Evolutionary conservation across 106 monocot species (phyloP), one percentile per base, ranked within the genome.

Genomic region (Acorus calamus): DNA sequence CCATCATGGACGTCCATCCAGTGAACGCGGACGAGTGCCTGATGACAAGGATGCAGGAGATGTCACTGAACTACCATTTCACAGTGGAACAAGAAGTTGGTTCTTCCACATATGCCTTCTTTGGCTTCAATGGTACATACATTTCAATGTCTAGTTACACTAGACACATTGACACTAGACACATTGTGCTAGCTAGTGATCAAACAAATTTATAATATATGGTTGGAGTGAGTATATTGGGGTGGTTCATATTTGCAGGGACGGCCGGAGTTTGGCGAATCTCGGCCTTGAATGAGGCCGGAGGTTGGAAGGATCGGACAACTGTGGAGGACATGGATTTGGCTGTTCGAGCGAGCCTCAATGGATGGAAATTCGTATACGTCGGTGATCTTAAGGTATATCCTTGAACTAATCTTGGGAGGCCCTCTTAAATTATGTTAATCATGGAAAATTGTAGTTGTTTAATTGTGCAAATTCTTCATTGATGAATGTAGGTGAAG

Each of bases 11-110:
- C 28, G 28, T 28, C 28, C 28, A 28, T 28, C 28, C 28, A 28
- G 28, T 28, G 28, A 28, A 28, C 28, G 28, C 28, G 28, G 28
- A 28, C 28, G 28, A 28, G 28, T 28, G 28, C 28, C 28, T 28
- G 28, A 28, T 28, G 28, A 28, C 74, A 47, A 74, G 74, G 68
- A 74, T 74, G 10, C 74, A 74, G 44, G 74, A 74, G 68, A 74
- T 74, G 74, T 68, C 74, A 50, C 50, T 74, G n/a, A 68, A 74
- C 62, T 74, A 74, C 67, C 74, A 74, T 50, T 74, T 74, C 56
- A 74, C 67, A 68, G 51, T 74, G 11, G 74, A 74, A 56, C 74
- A 74, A 14, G 67, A 74, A 56, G 74, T 68, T 12, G 74, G 74
- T 7, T 74, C 74, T 42, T 74, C 74, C 44, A 68, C 68, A 55